These are phyloP conservation scores for Penicillium nucicola DNA, from an alignment of 495 filamentous ascomycete species.

Conservation along the genomic window DNA sequence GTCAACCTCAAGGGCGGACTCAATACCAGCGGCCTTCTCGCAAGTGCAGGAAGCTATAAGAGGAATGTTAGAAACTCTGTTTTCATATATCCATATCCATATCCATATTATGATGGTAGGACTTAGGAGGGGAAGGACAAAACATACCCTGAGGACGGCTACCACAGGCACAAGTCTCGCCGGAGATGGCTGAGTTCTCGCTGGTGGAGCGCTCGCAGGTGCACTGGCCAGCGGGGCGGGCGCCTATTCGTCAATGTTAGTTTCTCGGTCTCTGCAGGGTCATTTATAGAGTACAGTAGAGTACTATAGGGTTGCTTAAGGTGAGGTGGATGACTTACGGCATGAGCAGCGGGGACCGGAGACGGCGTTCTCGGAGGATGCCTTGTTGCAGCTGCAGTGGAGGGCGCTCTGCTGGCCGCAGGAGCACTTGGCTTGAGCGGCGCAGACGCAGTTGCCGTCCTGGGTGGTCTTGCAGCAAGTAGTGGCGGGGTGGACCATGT, in stretches of 20 bases:
- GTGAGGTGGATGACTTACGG: constrained; percentile 47
- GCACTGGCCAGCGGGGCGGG: constrained; percentile 74
- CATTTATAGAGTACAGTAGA: too few species aligned
- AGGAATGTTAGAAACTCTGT: not conserved
- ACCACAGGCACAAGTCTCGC: constrained; percentile 72
- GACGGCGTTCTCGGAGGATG: constrained; percentile 68
- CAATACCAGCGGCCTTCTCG: constrained; percentile 62
- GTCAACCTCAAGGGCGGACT: constrained; percentile 62
- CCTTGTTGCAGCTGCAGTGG: constrained; percentile 80
- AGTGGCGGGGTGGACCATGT: constrained; percentile 51
- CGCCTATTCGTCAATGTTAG: constrained; percentile 37
- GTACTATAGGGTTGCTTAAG: too few species aligned
- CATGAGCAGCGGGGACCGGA: constrained; percentile 81
- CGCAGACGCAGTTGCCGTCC: constrained; percentile 55
- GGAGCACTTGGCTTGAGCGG: constrained; percentile 69
- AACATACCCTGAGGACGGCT: constrained; percentile 63
- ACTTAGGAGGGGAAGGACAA: too few species aligned
- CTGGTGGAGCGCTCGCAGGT: constrained; percentile 70
- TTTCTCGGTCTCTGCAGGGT: not conserved
- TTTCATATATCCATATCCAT: too few species aligned
- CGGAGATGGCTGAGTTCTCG: constrained; percentile 65
- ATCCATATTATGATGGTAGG: not conserved
- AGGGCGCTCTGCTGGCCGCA: constrained; percentile 85
- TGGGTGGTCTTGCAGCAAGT: constrained; percentile 62
- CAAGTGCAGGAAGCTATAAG: constrained; percentile 74